Evolutionary conservation across 345 rosid genomes (phyloP).

Genomic region (Brassica rapa): DNA sequence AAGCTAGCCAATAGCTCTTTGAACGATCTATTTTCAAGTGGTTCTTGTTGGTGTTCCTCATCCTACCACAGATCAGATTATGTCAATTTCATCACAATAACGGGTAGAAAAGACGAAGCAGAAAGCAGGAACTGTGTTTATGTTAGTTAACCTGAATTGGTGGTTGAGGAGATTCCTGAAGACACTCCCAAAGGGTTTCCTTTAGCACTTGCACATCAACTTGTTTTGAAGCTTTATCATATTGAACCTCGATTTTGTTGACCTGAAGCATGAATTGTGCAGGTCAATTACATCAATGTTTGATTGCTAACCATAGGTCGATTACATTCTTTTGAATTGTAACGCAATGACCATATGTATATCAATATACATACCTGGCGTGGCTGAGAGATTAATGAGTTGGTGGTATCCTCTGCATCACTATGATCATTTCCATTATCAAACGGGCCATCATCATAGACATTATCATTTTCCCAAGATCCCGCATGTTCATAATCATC

Average conservation of each 20-base stretch:
- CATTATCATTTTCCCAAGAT: slow-evolving; percentile 65
- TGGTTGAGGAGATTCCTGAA: slow-evolving; percentile 53
- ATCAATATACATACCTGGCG: slow-evolving; percentile 65
- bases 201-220: slow-evolving; percentile 87
- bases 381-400: slow-evolving; percentile 79
- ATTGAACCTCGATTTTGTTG: slow-evolving; percentile 74
- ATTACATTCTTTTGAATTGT: slow-evolving; percentile 18
- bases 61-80: slow-evolving; percentile 30
- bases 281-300: not conserved
- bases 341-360: slow-evolving; percentile 9
- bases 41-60: slow-evolving; percentile 46
- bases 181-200: slow-evolving; percentile 80
- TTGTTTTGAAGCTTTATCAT: slow-evolving; percentile 90
- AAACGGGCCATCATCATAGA: slow-evolving; percentile 53
- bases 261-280: slow-evolving; percentile 49
- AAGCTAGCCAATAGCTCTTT: slow-evolving; percentile 64
- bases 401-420: slow-evolving; percentile 57
- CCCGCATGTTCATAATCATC: slow-evolving; percentile 56
- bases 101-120: not conserved
- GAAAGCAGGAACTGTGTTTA: not conserved
- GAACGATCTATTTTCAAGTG: slow-evolving; percentile 60
- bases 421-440: slow-evolving; percentile 60
- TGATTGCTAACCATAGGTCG: not conserved
- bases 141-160: slow-evolving; percentile 49
- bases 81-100: slow-evolving; percentile 15